phyloP scores from a whole-genome alignment of 345 rosid genomes.

The Rhodamnia argentea region DNA sequence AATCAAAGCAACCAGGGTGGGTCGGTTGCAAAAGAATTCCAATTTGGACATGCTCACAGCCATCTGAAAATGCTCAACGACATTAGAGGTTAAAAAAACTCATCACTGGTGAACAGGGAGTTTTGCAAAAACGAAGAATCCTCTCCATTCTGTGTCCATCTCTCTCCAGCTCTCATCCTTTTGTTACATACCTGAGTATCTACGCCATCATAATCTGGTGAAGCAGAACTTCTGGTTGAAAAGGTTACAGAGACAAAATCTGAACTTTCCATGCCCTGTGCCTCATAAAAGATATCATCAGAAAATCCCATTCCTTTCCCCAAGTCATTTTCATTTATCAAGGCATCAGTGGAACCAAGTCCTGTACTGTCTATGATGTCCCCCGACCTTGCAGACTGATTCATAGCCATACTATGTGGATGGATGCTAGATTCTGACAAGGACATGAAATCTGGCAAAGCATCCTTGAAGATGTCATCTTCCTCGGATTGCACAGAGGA shows the following conservation, averaged over 20 bases:
- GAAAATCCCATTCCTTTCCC: conserved; percentile 40
- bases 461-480: conserved; percentile 80
- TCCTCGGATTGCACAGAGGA: conserved; percentile 46
- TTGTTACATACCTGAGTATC: conserved; percentile 71
- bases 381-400: conserved; percentile 28
- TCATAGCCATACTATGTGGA: conserved; percentile 30
- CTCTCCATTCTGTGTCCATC: background rate
- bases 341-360: conserved; percentile 41
- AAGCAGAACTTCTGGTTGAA: conserved; percentile 59
- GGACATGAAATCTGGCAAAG: conserved; percentile 77
- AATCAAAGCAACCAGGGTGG: conserved; percentile 89
- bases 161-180: conserved; percentile 1
- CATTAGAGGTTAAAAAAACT: conserved; percentile 20
- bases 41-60: conserved; percentile 89
- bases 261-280: conserved; percentile 53
- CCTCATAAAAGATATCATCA: conserved; percentile 82
- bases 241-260: conserved; percentile 85
- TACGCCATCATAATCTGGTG: conserved; percentile 80
- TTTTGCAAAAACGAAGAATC: background rate
- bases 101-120: background rate
- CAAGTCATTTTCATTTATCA: conserved; percentile 31
- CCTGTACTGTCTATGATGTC: conserved; percentile 25
- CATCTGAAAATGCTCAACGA: conserved; percentile 56
- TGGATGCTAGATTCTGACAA: conserved; percentile 41
- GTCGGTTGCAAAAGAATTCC: conserved; percentile 93